Percentiles rank a stretch among this genome's conserved stretches.
These are phyloP conservation scores for Xylaria sp. DNA, from an alignment of 2,329 filamentous ascomycete species.

Conservation along the genomic window DNA sequence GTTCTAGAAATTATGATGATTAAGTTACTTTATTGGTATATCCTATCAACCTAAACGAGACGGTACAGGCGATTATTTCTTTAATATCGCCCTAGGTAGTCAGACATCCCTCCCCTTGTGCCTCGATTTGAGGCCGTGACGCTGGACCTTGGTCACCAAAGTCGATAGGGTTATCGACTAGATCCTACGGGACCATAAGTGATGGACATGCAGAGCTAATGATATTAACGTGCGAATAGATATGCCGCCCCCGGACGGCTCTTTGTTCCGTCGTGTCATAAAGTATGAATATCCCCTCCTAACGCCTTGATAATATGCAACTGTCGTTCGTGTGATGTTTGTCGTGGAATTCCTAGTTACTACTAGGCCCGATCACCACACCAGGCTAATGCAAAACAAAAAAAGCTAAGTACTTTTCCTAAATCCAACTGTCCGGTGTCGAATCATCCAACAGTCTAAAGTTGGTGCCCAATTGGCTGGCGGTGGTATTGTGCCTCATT, in stretches of 20 bases:
- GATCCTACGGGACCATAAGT: constrained; percentile 1
- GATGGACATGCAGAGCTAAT: constrained; percentile 8
- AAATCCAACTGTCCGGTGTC: constrained; percentile 10
- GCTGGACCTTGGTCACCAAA: background rate
- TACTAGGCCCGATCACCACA: constrained; percentile 5
- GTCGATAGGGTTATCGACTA: background rate
- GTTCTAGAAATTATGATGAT: constrained; percentile 2
- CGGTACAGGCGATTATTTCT: background rate
- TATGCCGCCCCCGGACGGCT: constrained; percentile 7
- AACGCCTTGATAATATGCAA: constrained; percentile 37
- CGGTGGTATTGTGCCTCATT: constrained; percentile 5
- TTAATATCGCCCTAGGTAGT: constrained; percentile 4
- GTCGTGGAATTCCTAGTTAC: constrained; percentile 9
- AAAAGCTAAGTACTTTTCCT: constrained; percentile 30
- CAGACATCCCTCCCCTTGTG: background rate
- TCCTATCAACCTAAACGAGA: constrained; percentile 3
- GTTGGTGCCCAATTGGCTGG: background rate
- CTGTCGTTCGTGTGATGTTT: constrained; percentile 13
- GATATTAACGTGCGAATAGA: constrained; percentile 13
- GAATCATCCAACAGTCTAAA: background rate
- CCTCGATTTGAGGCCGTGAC: constrained; percentile 11
- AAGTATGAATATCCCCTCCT: constrained; percentile 15
- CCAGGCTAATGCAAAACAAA: constrained; percentile 28
- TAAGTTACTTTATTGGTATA: constrained; percentile 28
- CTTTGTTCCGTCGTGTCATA: constrained; percentile 27